Evolutionary conservation across 1,284 basidiomycete species (phyloP).

Genomic region (Leccinum pachyderme): DNA sequence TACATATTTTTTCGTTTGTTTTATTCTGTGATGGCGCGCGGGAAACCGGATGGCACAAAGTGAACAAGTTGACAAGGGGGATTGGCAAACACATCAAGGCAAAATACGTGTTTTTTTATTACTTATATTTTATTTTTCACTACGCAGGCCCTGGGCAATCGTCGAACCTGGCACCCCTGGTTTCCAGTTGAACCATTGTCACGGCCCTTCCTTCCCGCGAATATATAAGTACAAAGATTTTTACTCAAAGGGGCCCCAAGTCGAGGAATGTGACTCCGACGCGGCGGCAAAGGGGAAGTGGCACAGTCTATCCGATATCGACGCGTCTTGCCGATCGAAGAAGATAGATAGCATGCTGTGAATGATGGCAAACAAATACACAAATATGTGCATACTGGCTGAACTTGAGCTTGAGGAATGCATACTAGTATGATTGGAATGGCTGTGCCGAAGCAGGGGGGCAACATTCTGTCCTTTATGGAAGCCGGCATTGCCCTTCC

Average conservation of each 20-base stretch:
- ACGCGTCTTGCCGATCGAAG: slow-evolving; percentile 11
- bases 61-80: slow-evolving; percentile 4
- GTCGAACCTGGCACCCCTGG: not conserved
- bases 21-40: not conserved
- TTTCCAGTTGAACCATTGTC: not conserved
- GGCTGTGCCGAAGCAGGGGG: slow-evolving; percentile 10
- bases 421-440: slow-evolving; percentile 6
- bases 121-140: not conserved
- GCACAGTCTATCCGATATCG: not conserved
- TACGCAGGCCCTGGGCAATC: not conserved
- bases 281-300: not conserved
- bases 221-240: slow-evolving; percentile 6
- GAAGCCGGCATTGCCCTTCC: not conserved
- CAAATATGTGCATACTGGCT: not conserved
- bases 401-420: not conserved
- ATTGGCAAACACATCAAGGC: not conserved
- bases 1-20: not conserved
- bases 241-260: not conserved
- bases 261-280: not conserved
- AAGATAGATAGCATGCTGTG: slow-evolving; percentile 6
- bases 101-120: not conserved
- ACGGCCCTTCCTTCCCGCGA: slow-evolving; percentile 20
- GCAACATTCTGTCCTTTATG: slow-evolving; percentile 2
- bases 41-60: slow-evolving; percentile 1
- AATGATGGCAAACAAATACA: slow-evolving; percentile 8